These are phyloP conservation scores for Yamadazyma philogaea DNA, from an alignment of 805 yeast species.

Conservation along the genomic window DNA sequence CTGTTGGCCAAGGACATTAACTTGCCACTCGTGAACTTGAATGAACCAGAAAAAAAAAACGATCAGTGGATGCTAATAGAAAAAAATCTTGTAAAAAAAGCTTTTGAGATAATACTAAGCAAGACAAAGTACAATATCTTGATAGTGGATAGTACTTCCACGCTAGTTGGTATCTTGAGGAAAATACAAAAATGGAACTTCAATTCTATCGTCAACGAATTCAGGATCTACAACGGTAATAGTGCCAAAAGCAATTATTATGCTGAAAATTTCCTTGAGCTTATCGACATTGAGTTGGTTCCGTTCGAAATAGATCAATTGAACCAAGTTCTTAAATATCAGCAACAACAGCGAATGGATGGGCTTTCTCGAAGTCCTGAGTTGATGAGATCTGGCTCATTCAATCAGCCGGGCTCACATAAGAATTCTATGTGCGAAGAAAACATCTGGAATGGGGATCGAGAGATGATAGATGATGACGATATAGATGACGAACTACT, in stretches of 20 bases:
- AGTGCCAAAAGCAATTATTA: slow-evolving; percentile 57
- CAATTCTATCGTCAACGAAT: slow-evolving; percentile 80
- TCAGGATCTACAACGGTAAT: slow-evolving; percentile 61
- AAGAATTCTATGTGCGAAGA: slow-evolving; percentile 18
- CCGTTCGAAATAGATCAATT: slow-evolving; percentile 38
- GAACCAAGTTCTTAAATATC: slow-evolving; percentile 19
- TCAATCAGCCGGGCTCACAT: slow-evolving; percentile 3
- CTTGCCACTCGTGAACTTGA: slow-evolving; percentile 18
- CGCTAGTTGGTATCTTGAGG: slow-evolving; percentile 77
- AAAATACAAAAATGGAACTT: slow-evolving; percentile 87
- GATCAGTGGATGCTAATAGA: slow-evolving; percentile 79
- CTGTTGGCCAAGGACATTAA: slow-evolving; percentile 8
- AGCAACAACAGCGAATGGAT: slow-evolving; percentile 12
- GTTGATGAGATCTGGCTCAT: slow-evolving; percentile 8
- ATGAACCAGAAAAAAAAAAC: slow-evolving; percentile 25
- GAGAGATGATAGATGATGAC: slow-evolving; percentile 33
- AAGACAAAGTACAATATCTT: slow-evolving; percentile 62
- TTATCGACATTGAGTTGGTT: slow-evolving; percentile 54
- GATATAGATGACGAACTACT: slow-evolving; percentile 44
- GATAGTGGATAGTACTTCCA: slow-evolving; percentile 74
- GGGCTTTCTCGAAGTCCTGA: slow-evolving; percentile 11
- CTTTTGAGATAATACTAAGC: slow-evolving; percentile 65
- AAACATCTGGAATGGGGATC: slow-evolving; percentile 20
- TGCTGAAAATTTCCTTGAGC: slow-evolving; percentile 79
- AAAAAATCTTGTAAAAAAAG: slow-evolving; percentile 58